Evolutionary conservation across 306 rosid species (phyloP).

Genomic region (Vigna mungo): DNA sequence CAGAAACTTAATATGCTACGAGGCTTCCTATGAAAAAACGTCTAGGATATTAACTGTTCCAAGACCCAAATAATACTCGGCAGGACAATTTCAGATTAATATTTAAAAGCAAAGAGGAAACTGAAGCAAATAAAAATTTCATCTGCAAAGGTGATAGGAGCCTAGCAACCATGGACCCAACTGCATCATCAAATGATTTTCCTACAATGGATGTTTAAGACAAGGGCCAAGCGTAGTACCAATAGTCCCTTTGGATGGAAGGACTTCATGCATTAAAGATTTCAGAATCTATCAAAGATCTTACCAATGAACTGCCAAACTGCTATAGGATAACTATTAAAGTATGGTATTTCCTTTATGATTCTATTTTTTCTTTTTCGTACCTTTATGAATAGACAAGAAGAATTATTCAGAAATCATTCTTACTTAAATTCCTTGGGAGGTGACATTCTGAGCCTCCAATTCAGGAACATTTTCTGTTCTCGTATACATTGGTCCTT

Average conservation of each 20-base stretch:
- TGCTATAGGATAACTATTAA: not conserved
- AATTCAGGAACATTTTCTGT: no score
- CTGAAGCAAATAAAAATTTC: not conserved
- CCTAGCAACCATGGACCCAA: not conserved
- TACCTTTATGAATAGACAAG: not conserved
- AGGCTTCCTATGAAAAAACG: constrained; percentile 13
- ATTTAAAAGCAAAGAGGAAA: not conserved
- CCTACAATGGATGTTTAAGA: not conserved
- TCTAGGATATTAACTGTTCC: not conserved
- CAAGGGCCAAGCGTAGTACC: not conserved
- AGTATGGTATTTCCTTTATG: not conserved
- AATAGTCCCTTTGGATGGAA: not conserved
- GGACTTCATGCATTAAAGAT: not conserved
- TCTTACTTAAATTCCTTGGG: no score
- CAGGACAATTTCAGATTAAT: not conserved
- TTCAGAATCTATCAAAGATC: not conserved
- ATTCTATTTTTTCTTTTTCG: no score
- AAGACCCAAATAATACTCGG: not conserved
- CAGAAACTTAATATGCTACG: constrained; percentile 5
- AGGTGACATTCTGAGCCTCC: not conserved
- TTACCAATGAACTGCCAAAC: not conserved
- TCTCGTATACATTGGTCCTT: no score
- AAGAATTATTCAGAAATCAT: not conserved
- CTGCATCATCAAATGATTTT: not conserved
- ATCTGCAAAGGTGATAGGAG: constrained; percentile 4